Percentiles rank a stretch among this genome's conserved stretches.
Evolutionary conservation across 257 asterid genomes (phyloP).

Genomic region (Nicotiana sylvestris): DNA sequence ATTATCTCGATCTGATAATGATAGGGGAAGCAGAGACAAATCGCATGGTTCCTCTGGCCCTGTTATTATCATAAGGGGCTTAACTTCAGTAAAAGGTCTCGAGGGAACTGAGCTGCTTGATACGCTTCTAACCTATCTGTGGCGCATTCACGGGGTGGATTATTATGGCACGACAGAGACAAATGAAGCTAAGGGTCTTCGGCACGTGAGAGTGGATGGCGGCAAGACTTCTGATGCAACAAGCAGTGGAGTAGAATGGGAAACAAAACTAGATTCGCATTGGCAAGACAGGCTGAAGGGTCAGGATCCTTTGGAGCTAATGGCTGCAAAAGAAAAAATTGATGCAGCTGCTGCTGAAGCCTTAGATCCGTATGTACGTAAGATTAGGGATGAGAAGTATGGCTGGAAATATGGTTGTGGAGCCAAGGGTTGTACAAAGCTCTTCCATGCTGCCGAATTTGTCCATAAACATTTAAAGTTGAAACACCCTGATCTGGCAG

Average conservation of each 20-base stretch:
- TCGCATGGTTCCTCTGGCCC: conserved; percentile 91
- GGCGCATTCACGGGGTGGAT: conserved; percentile 98
- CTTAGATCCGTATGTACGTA: conserved; percentile 85
- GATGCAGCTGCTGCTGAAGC: conserved; percentile 87
- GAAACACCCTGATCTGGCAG: conserved; percentile 79
- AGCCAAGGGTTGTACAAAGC: conserved; percentile 99
- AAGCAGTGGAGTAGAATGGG: conserved; percentile 74
- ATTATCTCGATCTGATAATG: conserved; percentile 70
- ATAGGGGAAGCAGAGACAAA: conserved; percentile 76
- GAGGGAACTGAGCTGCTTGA: conserved; percentile 94
- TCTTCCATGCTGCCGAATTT: conserved; percentile 94
- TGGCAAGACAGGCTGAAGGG: conserved; percentile 95
- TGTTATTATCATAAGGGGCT: conserved; percentile 76
- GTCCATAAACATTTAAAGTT: conserved; percentile 90
- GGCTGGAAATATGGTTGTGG: conserved; percentile 99
- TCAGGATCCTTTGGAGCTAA: conserved; percentile 81
- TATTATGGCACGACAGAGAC: conserved; percentile 83
- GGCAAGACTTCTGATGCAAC: conserved; percentile 49
- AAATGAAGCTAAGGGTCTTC: conserved; percentile 84
- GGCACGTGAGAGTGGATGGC: conserved; percentile 72
- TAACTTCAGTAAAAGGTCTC: conserved; percentile 73
- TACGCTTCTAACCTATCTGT: conserved; percentile 85
- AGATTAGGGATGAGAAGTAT: conserved; percentile 97
- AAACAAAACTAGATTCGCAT: conserved; percentile 62
- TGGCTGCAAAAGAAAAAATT: conserved; percentile 92